phyloP scores from a whole-genome alignment of 2,329 filamentous ascomycete species.

The Cladosporium sp. region DNA sequence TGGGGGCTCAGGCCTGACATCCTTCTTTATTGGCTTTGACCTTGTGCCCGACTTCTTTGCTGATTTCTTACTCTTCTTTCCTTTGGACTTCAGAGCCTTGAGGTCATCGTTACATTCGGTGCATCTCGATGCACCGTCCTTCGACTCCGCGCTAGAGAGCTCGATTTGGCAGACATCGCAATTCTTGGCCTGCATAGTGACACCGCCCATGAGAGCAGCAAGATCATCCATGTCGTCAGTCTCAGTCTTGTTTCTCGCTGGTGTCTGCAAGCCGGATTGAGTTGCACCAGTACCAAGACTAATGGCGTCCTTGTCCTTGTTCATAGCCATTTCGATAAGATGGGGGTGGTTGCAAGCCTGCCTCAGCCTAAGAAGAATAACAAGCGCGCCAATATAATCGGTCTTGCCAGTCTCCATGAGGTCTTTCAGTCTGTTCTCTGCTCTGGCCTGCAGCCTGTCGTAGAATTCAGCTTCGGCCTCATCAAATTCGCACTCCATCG shows the following conservation, averaged over 20 bases:
- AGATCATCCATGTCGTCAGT: slow-evolving; percentile 73
- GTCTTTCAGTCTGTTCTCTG: slow-evolving; percentile 78
- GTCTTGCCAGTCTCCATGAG: slow-evolving; percentile 76
- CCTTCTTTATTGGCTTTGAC: slow-evolving; percentile 18
- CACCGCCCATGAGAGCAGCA: slow-evolving; percentile 77
- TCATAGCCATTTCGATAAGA: slow-evolving; percentile 77
- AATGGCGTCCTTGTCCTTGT: slow-evolving; percentile 81
- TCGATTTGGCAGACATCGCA: slow-evolving; percentile 79
- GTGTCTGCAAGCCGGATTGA: slow-evolving; percentile 40
- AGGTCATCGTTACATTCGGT: slow-evolving; percentile 72
- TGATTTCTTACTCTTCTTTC: slow-evolving; percentile 30
- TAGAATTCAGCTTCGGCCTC: slow-evolving; percentile 82
- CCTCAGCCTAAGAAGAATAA: slow-evolving; percentile 80
- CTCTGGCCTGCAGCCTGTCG: slow-evolving; percentile 72
- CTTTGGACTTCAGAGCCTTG: slow-evolving; percentile 46
- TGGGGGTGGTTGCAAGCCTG: slow-evolving; percentile 95
- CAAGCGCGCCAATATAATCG: slow-evolving; percentile 91
- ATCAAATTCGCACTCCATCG: slow-evolving; percentile 72
- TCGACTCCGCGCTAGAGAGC: slow-evolving; percentile 55
- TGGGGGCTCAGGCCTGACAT: slow-evolving; percentile 30
- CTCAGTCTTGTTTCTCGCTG: slow-evolving; percentile 44
- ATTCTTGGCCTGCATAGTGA: slow-evolving; percentile 71
- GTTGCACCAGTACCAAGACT: slow-evolving; percentile 45
- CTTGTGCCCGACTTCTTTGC: slow-evolving; percentile 21
- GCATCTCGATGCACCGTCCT: slow-evolving; percentile 58